A percentile compares a stretch with the other conserved stretches of the same genome.
Conservation (phyloP, 78 protist species). For the Dictyostelium intermedium region DNA sequence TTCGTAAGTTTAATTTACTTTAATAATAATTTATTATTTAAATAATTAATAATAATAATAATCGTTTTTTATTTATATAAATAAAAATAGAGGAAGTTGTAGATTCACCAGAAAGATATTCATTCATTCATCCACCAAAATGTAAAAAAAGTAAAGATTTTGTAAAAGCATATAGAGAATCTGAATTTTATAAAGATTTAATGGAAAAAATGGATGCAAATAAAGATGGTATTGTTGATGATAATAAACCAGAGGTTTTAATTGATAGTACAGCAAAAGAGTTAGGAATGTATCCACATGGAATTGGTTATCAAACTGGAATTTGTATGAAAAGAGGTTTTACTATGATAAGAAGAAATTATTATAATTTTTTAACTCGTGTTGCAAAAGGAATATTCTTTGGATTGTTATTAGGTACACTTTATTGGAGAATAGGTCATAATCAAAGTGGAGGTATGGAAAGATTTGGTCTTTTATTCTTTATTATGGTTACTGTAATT, state of each 20-base stretch:
- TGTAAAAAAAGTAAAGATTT: conserved; percentile 31
- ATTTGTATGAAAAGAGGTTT: conserved; percentile 13
- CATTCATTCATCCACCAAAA: conserved; percentile 50
- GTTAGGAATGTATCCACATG: conserved; percentile 24
- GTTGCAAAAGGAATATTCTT: conserved; percentile 25
- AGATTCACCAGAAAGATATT: conserved; percentile 69
- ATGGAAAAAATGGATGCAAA: conserved; percentile 18
- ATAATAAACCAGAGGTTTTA: background rate
- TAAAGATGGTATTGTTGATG: conserved; percentile 44
- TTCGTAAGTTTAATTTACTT: conserved; percentile 36
- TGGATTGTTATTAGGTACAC: conserved; percentile 41
- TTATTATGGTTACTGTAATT: conserved; percentile 54
- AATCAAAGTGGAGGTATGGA: conserved; percentile 41
- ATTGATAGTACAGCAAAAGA: background rate
- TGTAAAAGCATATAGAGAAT: conserved; percentile 36
- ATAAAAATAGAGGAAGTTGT: conserved; percentile 55
- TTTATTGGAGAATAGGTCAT: conserved; percentile 26
- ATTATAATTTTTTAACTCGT: conserved; percentile 9
- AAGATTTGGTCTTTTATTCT: conserved; percentile 68
- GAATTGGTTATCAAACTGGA: background rate
- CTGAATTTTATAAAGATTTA: conserved; percentile 33
- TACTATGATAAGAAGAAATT: conserved; percentile 18
- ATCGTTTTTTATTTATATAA: background rate
- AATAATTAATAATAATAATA: background rate
- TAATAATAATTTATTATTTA: background rate